A percentile compares a stretch with the other conserved stretches of the same genome.
These are phyloP conservation scores for Micromonas pusilla DNA, from an alignment of 139 green algal genomes.

Conservation along the genomic window DNA sequence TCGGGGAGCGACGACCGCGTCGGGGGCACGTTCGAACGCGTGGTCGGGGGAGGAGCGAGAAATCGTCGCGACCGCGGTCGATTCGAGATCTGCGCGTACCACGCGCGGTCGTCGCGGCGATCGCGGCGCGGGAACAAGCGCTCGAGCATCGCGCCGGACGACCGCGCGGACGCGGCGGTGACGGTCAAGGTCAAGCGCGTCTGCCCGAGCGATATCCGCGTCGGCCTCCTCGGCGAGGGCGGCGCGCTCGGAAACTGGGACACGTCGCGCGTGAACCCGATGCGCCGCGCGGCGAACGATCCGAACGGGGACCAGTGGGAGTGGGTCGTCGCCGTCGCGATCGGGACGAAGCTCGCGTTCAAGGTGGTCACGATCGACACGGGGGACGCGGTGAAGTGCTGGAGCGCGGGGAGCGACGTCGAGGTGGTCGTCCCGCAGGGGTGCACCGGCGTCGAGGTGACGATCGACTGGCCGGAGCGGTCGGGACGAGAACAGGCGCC, in stretches of 20 bases:
- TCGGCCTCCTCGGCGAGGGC: background rate
- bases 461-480: background rate
- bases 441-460: slow-evolving; percentile 2
- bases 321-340: background rate
- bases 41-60: too few relatives aligned
- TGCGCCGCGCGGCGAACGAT: background rate
- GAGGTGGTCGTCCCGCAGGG: background rate
- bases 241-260: slow-evolving; percentile 18
- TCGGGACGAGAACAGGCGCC: background rate
- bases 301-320: background rate
- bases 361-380: background rate
- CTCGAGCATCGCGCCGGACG: background rate
- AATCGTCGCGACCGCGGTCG: background rate
- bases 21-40: too few relatives aligned
- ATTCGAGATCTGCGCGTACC: background rate
- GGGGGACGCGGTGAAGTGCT: background rate
- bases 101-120: background rate
- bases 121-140: background rate
- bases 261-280: background rate
- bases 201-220: background rate
- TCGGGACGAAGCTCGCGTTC: background rate
- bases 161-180: background rate
- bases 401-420: background rate
- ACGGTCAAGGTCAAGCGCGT: background rate
- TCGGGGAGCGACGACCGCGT: too few relatives aligned